Conservation (phyloP, 73 alveolate species). For the Halteria grandinella region DNA sequence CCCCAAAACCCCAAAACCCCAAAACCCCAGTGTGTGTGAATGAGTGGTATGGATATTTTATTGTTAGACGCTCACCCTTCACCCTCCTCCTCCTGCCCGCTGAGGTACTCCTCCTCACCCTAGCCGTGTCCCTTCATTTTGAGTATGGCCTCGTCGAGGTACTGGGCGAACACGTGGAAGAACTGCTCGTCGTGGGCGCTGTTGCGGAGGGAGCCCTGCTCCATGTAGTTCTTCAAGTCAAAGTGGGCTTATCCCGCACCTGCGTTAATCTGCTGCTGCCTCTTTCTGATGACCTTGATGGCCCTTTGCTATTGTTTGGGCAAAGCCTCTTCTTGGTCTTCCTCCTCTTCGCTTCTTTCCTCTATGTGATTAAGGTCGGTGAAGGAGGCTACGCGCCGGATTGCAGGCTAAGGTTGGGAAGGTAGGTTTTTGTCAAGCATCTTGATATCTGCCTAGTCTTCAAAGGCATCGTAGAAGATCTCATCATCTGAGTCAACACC, state of each 20-base stretch:
- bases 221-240: constrained; percentile 10
- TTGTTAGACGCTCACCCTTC: no score
- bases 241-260: background rate
- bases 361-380: constrained; percentile 24
- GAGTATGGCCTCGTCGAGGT: constrained; percentile 17
- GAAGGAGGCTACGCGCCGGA: constrained; percentile 43
- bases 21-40: no score
- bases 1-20: no score
- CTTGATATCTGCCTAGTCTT: no score
- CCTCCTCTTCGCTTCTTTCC: constrained; percentile 51
- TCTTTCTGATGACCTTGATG: constrained; percentile 5
- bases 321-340: constrained; percentile 22
- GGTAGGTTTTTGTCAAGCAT: no score
- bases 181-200: constrained; percentile 72
- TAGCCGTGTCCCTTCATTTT: background rate
- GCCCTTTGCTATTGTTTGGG: constrained; percentile 26
- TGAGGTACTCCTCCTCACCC: background rate
- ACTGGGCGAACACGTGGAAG: constrained; percentile 58
- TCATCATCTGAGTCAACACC: no score
- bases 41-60: no score
- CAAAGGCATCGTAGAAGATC: no score
- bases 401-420: no score
- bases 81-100: no score
- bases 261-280: constrained; percentile 16
- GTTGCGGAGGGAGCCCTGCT: constrained; percentile 33